Evolutionary conservation across 768 basidiomycete species (phyloP).

Genomic region (Lentinula detonsa): DNA sequence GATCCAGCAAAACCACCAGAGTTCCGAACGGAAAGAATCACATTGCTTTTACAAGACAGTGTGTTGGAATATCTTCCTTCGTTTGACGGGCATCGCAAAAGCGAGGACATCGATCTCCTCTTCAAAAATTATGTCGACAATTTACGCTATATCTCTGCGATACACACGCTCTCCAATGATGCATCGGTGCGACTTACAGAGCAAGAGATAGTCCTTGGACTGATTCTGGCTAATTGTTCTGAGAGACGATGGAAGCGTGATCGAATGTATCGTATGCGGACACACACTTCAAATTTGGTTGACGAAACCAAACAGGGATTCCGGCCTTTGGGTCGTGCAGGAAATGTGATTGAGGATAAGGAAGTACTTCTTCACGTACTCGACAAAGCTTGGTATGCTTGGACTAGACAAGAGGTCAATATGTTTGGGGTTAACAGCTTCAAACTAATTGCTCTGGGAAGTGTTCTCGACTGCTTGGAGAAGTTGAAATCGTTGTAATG

Average conservation of each 20-base stretch:
- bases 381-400: constrained; percentile 56
- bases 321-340: constrained; percentile 14
- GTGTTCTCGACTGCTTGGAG: constrained; percentile 55
- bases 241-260: constrained; percentile 56
- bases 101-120: constrained; percentile 25
- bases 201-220: constrained; percentile 70
- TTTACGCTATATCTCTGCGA: constrained; percentile 62
- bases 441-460: constrained; percentile 54
- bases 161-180: constrained; percentile 57
- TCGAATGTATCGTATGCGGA: constrained; percentile 56
- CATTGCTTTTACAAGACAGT: constrained; percentile 20
- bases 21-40: constrained; percentile 31
- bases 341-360: constrained; percentile 18
- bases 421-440: constrained; percentile 59
- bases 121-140: constrained; percentile 57
- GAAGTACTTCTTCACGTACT: constrained; percentile 33
- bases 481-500: constrained; percentile 15
- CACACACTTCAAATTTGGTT: constrained; percentile 49
- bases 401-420: constrained; percentile 43
- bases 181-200: constrained; percentile 55
- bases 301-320: constrained; percentile 39
- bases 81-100: constrained; percentile 17
- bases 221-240: constrained; percentile 65
- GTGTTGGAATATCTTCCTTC: constrained; percentile 17
- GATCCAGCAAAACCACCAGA: background rate